Evolutionary conservation across 2,329 filamentous ascomycete genomes (phyloP).

Genomic region (Xylaria sp.): DNA sequence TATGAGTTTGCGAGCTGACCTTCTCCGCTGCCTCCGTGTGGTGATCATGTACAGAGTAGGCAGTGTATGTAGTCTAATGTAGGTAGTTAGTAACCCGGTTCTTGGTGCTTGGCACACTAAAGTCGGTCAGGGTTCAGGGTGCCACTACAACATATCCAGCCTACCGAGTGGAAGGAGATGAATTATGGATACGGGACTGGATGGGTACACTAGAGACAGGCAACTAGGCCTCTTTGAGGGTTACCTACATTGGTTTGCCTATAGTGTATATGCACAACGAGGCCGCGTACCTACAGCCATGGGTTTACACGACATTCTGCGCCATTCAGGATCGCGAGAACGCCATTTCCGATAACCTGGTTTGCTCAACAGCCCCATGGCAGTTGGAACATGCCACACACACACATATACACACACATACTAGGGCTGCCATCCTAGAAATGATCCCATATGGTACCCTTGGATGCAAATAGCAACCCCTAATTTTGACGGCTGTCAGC

Average conservation of each 20-base stretch:
- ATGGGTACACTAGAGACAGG: conserved; percentile 1
- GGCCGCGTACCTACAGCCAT: conserved; percentile 11
- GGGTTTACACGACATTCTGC: conserved; percentile 3
- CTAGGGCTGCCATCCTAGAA: conserved; percentile 14
- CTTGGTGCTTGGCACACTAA: background rate
- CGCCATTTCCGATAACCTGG: conserved; percentile 34
- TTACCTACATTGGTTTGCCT: conserved; percentile 9
- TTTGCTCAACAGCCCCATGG: conserved; percentile 18
- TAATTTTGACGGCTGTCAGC: background rate
- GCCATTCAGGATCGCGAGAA: conserved; percentile 10
- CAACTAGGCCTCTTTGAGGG: background rate
- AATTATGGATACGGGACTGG: background rate
- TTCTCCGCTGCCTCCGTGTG: background rate
- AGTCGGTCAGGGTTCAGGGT: conserved; percentile 1
- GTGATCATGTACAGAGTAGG: background rate
- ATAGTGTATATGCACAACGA: conserved; percentile 21
- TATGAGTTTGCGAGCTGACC: background rate
- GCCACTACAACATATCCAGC: background rate
- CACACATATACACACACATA: no score
- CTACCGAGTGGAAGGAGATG: background rate
- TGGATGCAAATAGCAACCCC: background rate
- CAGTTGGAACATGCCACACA: conserved; percentile 1
- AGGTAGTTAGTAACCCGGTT: conserved; percentile 1
- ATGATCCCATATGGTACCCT: background rate
- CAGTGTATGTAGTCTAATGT: background rate